These are phyloP conservation scores for Aspergillus sp. DNA, from an alignment of 2,329 filamentous ascomycete species.

Conservation along the genomic window DNA sequence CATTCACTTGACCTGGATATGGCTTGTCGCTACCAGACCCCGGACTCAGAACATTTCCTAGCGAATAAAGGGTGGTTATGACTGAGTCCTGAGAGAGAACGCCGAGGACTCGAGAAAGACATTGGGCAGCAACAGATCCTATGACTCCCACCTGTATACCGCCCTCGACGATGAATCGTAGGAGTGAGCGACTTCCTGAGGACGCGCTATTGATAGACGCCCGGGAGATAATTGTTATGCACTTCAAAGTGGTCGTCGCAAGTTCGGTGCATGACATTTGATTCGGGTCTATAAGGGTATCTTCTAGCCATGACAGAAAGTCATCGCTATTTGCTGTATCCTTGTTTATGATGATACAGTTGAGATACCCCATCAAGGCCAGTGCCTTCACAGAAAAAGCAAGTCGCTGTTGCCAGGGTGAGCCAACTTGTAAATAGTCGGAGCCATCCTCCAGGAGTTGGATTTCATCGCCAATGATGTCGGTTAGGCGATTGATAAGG, in stretches of 20 bases:
- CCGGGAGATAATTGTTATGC: slow-evolving; percentile 77
- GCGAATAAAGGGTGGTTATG: slow-evolving; percentile 90
- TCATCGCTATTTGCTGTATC: slow-evolving; percentile 76
- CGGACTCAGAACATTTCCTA: slow-evolving; percentile 92
- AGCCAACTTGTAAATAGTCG: slow-evolving; percentile 85
- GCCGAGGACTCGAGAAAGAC: slow-evolving; percentile 76
- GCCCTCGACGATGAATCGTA: slow-evolving; percentile 85
- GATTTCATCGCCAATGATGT: slow-evolving; percentile 78
- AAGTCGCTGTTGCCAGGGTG: slow-evolving; percentile 80
- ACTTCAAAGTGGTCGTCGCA: slow-evolving; percentile 75
- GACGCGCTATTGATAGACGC: slow-evolving; percentile 72
- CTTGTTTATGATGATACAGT: slow-evolving; percentile 79
- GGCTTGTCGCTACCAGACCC: slow-evolving; percentile 54
- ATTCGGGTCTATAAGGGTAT: slow-evolving; percentile 71
- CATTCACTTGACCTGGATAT: slow-evolving; percentile 31
- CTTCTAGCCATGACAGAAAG: slow-evolving; percentile 82
- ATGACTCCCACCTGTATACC: slow-evolving; percentile 64
- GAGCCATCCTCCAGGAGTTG: slow-evolving; percentile 82
- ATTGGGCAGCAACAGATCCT: slow-evolving; percentile 76
- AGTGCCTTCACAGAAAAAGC: slow-evolving; percentile 83
- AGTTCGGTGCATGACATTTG: slow-evolving; percentile 81
- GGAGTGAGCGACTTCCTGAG: slow-evolving; percentile 73
- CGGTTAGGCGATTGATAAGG: slow-evolving; percentile 61
- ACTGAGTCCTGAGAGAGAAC: slow-evolving; percentile 86
- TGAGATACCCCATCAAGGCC: slow-evolving; percentile 78